Base-by-base conservation (phyloP, 768 basidiomycete species). In the Pleurotus tuber-regium region DNA sequence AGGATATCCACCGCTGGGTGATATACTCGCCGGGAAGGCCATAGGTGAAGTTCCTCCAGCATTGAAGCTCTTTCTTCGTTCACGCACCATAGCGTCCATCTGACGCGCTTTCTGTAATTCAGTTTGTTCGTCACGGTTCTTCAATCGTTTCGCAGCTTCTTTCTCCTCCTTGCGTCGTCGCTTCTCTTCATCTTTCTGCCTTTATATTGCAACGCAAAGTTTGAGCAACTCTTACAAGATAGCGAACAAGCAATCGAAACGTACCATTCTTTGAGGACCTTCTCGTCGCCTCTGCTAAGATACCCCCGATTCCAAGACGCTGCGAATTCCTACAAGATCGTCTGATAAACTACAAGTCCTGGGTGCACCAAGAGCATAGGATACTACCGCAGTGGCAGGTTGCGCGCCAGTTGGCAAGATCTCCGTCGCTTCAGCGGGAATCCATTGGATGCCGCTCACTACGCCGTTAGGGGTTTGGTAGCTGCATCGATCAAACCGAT, bases 381-480 rank as follows among this genome's bases (percentile, higher is more conserved):
- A 30, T 1, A 49, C 11, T 51, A 84, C 87, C 41, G 72, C 62
- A 58, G 67, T 77, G 4, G 84, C 86, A 7, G 82, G 82, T 48
- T 73, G 77, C 23, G 83, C 83, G 3, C 82, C 85, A 9, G 67
- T 43, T 33, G 87, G 88, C 41, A 83, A 57, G 39, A 83, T 74
- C 36, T 76, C 70, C 0, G 84, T 84, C 1, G 84, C 74, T 58
- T 90, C 88, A n/a, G 78, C 81, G 16, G 87, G 86, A 23, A 89
- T 71, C 80, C 77, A 81, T 58, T 81, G 79, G 47, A 81, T 77
- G 67, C 89, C 89, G 51, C 69, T 76, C 16, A 50, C 80, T 23
- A 87, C 57, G 5, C 87, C 88, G 58, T 73, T 76, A 8, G 82
- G 69, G 1, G 87, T 89, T 59, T 84, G 82, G 69, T 91, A 91